phyloP scores from a whole-genome alignment of 2,329 filamentous ascomycete genomes.

The Zalaria sp. region DNA sequence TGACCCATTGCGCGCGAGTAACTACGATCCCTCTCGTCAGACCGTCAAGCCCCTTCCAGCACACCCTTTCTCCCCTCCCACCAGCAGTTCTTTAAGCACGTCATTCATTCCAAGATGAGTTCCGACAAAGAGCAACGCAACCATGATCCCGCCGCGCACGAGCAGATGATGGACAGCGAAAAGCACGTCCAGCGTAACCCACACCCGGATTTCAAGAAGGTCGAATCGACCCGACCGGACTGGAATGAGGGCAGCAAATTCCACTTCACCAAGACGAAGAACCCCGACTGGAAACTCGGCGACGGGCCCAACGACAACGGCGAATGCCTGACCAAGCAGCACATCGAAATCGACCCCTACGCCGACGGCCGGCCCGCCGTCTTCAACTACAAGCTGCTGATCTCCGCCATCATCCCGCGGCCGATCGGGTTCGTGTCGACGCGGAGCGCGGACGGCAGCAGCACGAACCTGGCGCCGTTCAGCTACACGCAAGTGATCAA shows the following conservation, averaged over 20 bases:
- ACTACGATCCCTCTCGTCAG: too few species aligned
- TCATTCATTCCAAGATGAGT: conserved; percentile 10
- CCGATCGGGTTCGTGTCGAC: conserved; percentile 58
- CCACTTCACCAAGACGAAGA: conserved; percentile 47
- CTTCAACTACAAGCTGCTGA: conserved; percentile 85
- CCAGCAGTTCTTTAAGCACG: too few species aligned
- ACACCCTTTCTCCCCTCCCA: too few species aligned
- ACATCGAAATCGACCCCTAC: conserved; percentile 60
- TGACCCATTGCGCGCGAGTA: too few species aligned
- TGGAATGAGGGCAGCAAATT: conserved; percentile 39
- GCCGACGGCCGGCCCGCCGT: conserved; percentile 49
- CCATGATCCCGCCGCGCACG: conserved; percentile 12
- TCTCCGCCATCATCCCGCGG: conserved; percentile 66
- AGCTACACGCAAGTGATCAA: conserved; percentile 73
- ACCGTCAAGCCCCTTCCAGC: too few species aligned
- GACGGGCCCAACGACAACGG: conserved; percentile 47
- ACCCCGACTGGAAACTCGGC: conserved; percentile 52
- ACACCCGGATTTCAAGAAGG: conserved; percentile 60
- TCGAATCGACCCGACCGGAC: conserved; percentile 51
- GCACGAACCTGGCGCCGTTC: conserved; percentile 73
- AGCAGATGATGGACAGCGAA: conserved; percentile 28
- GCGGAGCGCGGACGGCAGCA: conserved; percentile 43
- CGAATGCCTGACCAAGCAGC: conserved; percentile 37
- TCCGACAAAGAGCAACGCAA: conserved; percentile 13
- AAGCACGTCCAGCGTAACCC: conserved; percentile 45